Percentiles rank a stretch among this genome's conserved stretches.
Evolutionary conservation across 495 filamentous ascomycete species (phyloP).

Genomic region (Penicillium dipodomyicola): DNA sequence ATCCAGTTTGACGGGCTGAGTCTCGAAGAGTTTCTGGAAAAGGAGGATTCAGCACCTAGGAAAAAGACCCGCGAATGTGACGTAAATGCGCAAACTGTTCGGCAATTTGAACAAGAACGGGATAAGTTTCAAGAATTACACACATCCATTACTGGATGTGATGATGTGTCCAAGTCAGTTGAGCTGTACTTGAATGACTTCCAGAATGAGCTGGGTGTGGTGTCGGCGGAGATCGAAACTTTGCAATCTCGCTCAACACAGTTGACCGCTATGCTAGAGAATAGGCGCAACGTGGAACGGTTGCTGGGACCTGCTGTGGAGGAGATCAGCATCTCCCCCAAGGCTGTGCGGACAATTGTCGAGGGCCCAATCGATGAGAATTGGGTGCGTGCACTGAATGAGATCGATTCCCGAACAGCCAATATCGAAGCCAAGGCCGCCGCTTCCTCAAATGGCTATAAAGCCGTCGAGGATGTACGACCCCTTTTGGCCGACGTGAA

Average conservation of each 20-base stretch:
- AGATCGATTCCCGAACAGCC: conserved; percentile 74
- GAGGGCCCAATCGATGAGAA: conserved; percentile 88
- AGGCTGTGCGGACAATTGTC: conserved; percentile 73
- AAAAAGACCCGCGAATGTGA: conserved; percentile 40
- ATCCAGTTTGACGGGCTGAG: conserved; percentile 77
- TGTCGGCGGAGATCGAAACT: conserved; percentile 92
- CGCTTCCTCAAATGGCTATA: conserved; percentile 59
- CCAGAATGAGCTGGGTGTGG: conserved; percentile 82
- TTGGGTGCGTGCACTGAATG: conserved; percentile 82
- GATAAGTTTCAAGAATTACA: conserved; percentile 91
- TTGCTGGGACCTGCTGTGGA: conserved; percentile 86
- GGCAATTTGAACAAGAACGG: conserved; percentile 85
- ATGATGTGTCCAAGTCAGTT: conserved; percentile 89
- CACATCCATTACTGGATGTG: conserved; percentile 81
- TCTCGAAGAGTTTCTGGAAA: conserved; percentile 65
- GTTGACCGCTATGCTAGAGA: conserved; percentile 83
- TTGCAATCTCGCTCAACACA: conserved; percentile 81
- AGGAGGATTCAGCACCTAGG: conserved; percentile 33
- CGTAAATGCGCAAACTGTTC: conserved; percentile 64
- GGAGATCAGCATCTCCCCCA: conserved; percentile 82
- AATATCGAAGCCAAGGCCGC: conserved; percentile 63
- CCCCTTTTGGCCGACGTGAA: conserved; percentile 81
- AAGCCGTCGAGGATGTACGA: conserved; percentile 77
- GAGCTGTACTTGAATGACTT: conserved; percentile 90
- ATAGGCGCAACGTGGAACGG: conserved; percentile 85